Percentiles rank a stretch among this genome's conserved stretches.
These are phyloP conservation scores for Macroventuria anomochaeta DNA, from an alignment of 2,329 filamentous ascomycete species.

Conservation along the genomic window DNA sequence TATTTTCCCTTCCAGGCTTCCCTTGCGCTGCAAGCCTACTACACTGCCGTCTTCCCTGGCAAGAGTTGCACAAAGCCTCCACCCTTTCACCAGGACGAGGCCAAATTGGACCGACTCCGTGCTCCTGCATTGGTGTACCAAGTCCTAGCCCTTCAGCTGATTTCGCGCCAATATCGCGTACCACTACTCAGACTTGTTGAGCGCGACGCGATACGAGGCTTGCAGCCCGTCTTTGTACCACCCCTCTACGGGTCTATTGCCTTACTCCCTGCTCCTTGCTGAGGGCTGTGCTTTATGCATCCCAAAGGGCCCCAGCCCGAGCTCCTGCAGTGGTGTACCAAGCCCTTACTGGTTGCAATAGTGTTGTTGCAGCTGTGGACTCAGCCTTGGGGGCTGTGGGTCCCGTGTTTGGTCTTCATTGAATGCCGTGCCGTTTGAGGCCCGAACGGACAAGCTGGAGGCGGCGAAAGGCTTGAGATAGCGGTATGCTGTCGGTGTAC, in stretches of 20 bases:
- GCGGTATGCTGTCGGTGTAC: too few species aligned
- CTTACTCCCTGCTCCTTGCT: background rate
- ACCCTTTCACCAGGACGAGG: background rate
- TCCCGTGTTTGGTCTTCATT: background rate
- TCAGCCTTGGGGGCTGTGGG: background rate
- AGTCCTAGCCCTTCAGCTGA: slow-evolving; percentile 10
- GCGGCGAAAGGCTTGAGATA: too few species aligned
- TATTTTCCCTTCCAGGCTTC: too few species aligned
- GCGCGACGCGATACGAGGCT: slow-evolving; percentile 5
- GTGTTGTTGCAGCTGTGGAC: background rate
- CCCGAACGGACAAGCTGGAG: too few species aligned
- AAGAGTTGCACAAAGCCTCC: background rate
- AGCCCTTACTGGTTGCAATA: background rate
- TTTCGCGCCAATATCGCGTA: slow-evolving; percentile 12
- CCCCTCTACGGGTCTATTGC: too few species aligned
- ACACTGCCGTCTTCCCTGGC: too few species aligned
- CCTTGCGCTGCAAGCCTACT: too few species aligned
- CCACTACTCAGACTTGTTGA: slow-evolving; percentile 1
- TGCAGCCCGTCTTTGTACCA: slow-evolving; percentile 2
- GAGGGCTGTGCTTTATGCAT: background rate
- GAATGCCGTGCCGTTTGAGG: background rate
- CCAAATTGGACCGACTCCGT: background rate
- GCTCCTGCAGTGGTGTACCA: background rate
- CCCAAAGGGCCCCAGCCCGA: background rate
- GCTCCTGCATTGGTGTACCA: background rate